A percentile compares a stretch with the other conserved stretches of the same genome.
Conservation (phyloP, 352 stramenopile species). For the Globisporangium middletonii region DNA sequence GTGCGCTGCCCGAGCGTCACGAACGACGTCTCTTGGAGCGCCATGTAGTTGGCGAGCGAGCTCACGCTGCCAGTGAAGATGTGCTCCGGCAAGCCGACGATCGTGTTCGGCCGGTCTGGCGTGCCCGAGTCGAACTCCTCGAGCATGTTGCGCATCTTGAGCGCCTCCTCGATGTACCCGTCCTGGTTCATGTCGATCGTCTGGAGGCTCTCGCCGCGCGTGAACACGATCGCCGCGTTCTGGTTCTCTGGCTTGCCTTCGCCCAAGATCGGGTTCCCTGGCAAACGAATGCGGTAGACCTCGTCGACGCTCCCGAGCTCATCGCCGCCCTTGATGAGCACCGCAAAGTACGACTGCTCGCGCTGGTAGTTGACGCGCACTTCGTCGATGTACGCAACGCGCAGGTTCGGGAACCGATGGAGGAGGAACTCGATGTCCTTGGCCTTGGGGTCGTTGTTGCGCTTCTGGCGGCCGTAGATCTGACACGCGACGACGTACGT, state of each 20-base stretch:
- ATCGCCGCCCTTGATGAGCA: slow-evolving; percentile 93
- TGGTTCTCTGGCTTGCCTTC: slow-evolving; percentile 99
- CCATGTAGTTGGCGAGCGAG: slow-evolving; percentile 99
- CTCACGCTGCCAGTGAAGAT: slow-evolving; percentile 99
- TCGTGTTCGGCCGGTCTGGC: slow-evolving; percentile 82
- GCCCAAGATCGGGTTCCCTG: slow-evolving; percentile 97
- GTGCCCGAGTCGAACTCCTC: slow-evolving; percentile 94
- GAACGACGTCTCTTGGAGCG: slow-evolving; percentile 98
- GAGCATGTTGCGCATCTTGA: slow-evolving; percentile 99
- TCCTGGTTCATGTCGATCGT: slow-evolving; percentile 99
- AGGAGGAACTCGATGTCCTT: slow-evolving; percentile 98
- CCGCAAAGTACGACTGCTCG: slow-evolving; percentile 95
- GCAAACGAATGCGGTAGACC: slow-evolving; percentile 96
- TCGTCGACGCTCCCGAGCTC: slow-evolving; percentile 75
- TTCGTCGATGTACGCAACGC: slow-evolving; percentile 98
- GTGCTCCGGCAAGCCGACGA: slow-evolving; percentile 98
- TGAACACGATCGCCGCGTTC: slow-evolving; percentile 99
- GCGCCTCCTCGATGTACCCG: slow-evolving; percentile 97
- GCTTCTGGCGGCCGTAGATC: slow-evolving; percentile 98
- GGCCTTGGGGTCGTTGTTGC: slow-evolving; percentile 97
- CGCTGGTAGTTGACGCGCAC: slow-evolving; percentile 94
- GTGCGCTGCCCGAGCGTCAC: slow-evolving; percentile 97
- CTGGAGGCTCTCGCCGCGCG: slow-evolving; percentile 95
- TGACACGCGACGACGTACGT: slow-evolving; percentile 98
- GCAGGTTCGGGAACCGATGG: slow-evolving; percentile 95